A percentile compares a stretch with the other conserved stretches of the same genome.
phyloP scores from a whole-genome alignment of 108 stramenopile species.

The Cylindrotheca closterium region DNA sequence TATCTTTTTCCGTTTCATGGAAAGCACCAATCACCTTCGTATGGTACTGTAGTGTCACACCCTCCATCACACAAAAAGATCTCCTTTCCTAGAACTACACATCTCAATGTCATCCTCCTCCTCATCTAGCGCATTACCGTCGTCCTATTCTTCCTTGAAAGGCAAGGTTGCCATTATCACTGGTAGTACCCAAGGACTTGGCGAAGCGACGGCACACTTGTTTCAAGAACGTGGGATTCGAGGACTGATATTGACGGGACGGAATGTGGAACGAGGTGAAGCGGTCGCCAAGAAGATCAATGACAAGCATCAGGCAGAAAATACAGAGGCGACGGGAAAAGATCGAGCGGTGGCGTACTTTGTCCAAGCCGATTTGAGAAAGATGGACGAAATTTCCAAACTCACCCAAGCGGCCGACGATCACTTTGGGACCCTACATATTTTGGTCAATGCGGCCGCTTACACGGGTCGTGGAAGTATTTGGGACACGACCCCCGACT shows the following conservation, averaged over 20 bases:
- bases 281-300: no score
- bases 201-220: constrained; percentile 22
- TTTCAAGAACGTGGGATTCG: constrained; percentile 21
- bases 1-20: no score
- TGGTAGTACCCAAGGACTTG: constrained; percentile 26
- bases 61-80: no score
- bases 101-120: no score
- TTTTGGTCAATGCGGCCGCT: constrained; percentile 28
- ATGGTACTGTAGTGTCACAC: no score
- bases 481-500: constrained; percentile 32
- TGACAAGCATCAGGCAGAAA: constrained; percentile 10
- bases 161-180: constrained; percentile 30
- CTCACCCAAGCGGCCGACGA: constrained; percentile 20
- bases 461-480: constrained; percentile 20
- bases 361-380: constrained; percentile 16
- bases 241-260: constrained; percentile 24
- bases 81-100: no score
- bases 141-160: constrained; percentile 4
- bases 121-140: no score
- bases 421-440: constrained; percentile 23
- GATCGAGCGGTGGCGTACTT: constrained; percentile 13
- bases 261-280: constrained; percentile 21
- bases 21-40: no score
- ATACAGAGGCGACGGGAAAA: no score
- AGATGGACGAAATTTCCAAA: constrained; percentile 14